Base-by-base conservation (phyloP, 2,329 filamentous ascomycete species). In the Emericellopsis atlantica region DNA sequence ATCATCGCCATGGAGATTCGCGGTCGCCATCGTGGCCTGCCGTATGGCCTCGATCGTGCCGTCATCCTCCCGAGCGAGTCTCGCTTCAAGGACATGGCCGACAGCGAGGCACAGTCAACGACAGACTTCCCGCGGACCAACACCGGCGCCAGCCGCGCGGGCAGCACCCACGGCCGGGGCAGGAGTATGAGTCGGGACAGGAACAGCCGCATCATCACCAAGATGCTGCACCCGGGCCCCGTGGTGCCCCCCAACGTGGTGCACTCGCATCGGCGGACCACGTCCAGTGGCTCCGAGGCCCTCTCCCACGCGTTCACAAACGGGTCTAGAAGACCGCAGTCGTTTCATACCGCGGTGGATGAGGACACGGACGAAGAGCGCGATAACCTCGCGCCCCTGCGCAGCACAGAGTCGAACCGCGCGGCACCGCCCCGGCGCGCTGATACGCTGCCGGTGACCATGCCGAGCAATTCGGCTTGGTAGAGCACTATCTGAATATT, bases 1-100 rank as follows among this genome's bases (percentile, higher is more conserved):
- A 76, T 83, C 40, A 70, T 82, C 43, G 76, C 76, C 24, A 81
- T 82, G 76, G 74, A 80, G 60, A 73, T 83, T 42, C 78, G 79
- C 57, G 79, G 79, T 6, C 73, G 79, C 2, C 79, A 83, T 51
- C 75, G 79, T 54, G 79, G 79, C 41, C 61, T 84, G 4, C 79
- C 79, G 1, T 83, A 83, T 50, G 76, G 76, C 4, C 67, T 81
- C 2, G 74, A 79, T 50, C 67, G 73, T n/a, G 74, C 74, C 36
- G 72, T 79, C 9, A 61, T 78, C 9, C 58, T 79, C 14, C 74
- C 74, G 5, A 75, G 69, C 52, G 73, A 78, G 49, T 59, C 70
- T 21, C 67, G 74, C 18, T 69, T 74, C 49, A 62, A 65, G 41
- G 70, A 66, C 44, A 73, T 77, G 51, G 65, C 65, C 3, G 67